phyloP scores from a whole-genome alignment of 768 basidiomycete genomes.

The Xerocomellus amylosporus region DNA sequence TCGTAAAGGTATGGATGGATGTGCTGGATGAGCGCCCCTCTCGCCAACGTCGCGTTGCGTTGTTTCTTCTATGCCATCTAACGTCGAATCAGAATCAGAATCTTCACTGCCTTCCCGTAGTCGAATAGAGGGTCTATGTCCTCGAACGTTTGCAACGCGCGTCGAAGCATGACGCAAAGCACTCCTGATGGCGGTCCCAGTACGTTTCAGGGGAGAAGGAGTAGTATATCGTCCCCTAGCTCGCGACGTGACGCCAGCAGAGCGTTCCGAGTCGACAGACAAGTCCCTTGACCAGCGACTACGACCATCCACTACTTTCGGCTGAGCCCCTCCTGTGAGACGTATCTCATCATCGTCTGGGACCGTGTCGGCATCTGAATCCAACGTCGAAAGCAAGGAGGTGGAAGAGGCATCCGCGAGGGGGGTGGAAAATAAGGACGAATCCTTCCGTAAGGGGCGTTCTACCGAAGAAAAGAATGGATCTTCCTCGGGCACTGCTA shows the following conservation, averaged over 20 bases:
- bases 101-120: conserved; percentile 49
- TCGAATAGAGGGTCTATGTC: conserved; percentile 56
- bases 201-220: conserved; percentile 59
- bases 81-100: conserved; percentile 23
- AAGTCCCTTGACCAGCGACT: conserved; percentile 26
- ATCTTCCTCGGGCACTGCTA: conserved; percentile 37
- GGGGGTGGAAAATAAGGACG: conserved; percentile 40
- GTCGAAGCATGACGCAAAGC: conserved; percentile 64
- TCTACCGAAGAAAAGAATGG: conserved; percentile 47
- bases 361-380: conserved; percentile 38
- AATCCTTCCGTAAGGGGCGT: conserved; percentile 32
- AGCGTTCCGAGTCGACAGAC: conserved; percentile 48
- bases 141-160: conserved; percentile 79
- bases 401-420: conserved; percentile 50
- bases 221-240: conserved; percentile 42
- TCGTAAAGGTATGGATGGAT: conserved; percentile 51
- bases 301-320: conserved; percentile 24
- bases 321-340: conserved; percentile 49
- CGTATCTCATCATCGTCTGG: conserved; percentile 59
- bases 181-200: conserved; percentile 55
- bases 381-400: conserved; percentile 42
- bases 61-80: conserved; percentile 39
- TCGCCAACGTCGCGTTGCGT: conserved; percentile 29
- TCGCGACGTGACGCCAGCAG: conserved; percentile 38
- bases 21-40: conserved; percentile 40